Evolutionary conservation across 495 filamentous ascomycete genomes (phyloP), one percentile per base, ranked within the genome.

Genomic region (Daldinia decipiens): DNA sequence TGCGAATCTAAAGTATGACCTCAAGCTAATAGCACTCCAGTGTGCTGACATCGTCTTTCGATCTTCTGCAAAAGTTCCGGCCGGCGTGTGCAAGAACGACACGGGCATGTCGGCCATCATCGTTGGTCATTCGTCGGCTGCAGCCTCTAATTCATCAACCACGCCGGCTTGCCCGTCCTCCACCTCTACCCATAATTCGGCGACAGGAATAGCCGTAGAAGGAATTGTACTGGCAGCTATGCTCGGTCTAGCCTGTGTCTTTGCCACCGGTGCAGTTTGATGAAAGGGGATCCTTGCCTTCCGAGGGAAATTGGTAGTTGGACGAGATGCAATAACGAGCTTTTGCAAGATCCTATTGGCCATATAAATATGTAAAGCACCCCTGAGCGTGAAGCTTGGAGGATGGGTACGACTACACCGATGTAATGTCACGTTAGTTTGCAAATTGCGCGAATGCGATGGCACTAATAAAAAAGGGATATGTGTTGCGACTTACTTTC

Each of bases 21-120:
- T 12, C 59, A 59, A 62, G 17, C 27, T 47, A 54, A 61, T 15
- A 39, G 34, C 21, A 13, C 17, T 12, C 52, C 51, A 89, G 87
- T 91, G 89, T 72, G 87, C 88, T 60, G 89, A 91, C 64, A 86
- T 90, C 68, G 84, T 80, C 13, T 89, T 91, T 79, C 78, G 78
- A 24, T 64, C 78, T 50, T 75, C 78, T 11, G 88, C 84, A 5
- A 72, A 63, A 13, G 36, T 74, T 3, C 80, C 85, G 15, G 55
- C 62, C 5, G 80, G 71, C n/a, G 75, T 76, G 11, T 90, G 88
- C 78, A 76, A 76, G 58, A 89, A 85, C 50, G 78, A 78, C 21
- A 81, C 82, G 6, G 80, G 78, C 1, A 62, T 83, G n/a, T 59
- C 59, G 4, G 65, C 74, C 12, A 43, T 76, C 52, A 74, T 69